Evolutionary conservation across 129 eudicot genomes (phyloP).

Genomic region (Heracleum sosnowskyi): DNA sequence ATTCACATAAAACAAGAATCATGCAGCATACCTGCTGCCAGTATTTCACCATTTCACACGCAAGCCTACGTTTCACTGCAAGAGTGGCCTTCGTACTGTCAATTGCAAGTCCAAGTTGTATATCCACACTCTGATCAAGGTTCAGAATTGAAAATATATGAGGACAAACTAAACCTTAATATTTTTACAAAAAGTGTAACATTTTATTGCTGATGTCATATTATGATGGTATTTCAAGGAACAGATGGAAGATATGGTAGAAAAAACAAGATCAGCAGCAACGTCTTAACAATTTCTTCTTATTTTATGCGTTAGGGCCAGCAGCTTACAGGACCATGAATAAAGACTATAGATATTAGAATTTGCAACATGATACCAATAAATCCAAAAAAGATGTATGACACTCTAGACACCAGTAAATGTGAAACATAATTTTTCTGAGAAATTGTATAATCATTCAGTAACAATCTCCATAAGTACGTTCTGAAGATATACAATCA

Average conservation of each 20-base stretch:
- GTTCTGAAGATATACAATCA: neutral
- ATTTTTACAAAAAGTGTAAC: neutral
- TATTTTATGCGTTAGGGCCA: neutral
- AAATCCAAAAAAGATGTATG: neutral
- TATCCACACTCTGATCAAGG: conserved; percentile 69
- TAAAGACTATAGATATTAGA: neutral
- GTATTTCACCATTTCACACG: conserved; percentile 97
- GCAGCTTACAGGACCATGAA: neutral
- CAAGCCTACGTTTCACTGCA: conserved; percentile 96
- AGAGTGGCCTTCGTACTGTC: conserved; percentile 98
- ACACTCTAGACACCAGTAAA: neutral
- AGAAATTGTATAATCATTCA: neutral
- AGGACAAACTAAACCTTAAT: neutral
- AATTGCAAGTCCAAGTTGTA: conserved; percentile 97
- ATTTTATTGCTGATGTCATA: neutral
- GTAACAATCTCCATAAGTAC: neutral
- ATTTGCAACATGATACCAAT: neutral
- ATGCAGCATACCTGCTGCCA: conserved; percentile 81
- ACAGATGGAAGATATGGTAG: neutral
- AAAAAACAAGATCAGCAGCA: neutral
- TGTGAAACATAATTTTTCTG: neutral
- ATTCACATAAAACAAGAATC: neutral
- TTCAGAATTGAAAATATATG: neutral
- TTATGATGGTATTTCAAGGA: neutral
- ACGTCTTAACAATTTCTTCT: neutral